These are phyloP conservation scores for Zizania palustris DNA, from an alignment of 202 grass and related monocot species.

Conservation along the genomic window DNA sequence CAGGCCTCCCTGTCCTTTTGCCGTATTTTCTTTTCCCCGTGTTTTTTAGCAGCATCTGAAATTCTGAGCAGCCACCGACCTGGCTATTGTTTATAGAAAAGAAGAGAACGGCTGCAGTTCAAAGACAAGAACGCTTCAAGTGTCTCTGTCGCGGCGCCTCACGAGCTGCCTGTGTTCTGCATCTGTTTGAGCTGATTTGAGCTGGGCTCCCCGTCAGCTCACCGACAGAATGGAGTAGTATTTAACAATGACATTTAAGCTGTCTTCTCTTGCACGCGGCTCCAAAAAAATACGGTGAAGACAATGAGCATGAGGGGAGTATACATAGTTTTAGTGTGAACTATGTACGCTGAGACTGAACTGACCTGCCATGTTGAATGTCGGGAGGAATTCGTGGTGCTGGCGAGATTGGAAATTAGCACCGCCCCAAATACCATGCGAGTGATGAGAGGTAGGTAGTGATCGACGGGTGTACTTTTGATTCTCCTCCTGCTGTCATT, in stretches of 20 bases:
- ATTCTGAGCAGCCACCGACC: constrained; percentile 40
- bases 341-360: background rate
- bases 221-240: constrained; percentile 32
- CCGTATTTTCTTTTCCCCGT: constrained; percentile 40
- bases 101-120: background rate
- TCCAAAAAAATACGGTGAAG: constrained; percentile 17
- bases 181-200: constrained; percentile 23
- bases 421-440: background rate
- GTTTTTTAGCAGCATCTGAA: constrained; percentile 31
- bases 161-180: constrained; percentile 40
- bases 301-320: background rate
- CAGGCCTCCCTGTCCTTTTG: constrained; percentile 9
- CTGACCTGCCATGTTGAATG: constrained; percentile 15
- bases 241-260: constrained; percentile 51
- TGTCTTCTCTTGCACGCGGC: constrained; percentile 25
- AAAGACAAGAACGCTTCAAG: constrained; percentile 24
- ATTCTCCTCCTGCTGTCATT: constrained; percentile 33
- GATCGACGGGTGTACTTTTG: constrained; percentile 1
- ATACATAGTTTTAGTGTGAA: constrained; percentile 7
- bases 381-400: constrained; percentile 1
- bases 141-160: constrained; percentile 49
- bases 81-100: background rate
- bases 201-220: constrained; percentile 18
- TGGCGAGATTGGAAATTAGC: constrained; percentile 3
- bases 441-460: background rate